Evolutionary conservation across 2,329 filamentous ascomycete genomes (phyloP), one percentile per base, ranked within the genome.

Genomic region (Fusarium setosum): DNA sequence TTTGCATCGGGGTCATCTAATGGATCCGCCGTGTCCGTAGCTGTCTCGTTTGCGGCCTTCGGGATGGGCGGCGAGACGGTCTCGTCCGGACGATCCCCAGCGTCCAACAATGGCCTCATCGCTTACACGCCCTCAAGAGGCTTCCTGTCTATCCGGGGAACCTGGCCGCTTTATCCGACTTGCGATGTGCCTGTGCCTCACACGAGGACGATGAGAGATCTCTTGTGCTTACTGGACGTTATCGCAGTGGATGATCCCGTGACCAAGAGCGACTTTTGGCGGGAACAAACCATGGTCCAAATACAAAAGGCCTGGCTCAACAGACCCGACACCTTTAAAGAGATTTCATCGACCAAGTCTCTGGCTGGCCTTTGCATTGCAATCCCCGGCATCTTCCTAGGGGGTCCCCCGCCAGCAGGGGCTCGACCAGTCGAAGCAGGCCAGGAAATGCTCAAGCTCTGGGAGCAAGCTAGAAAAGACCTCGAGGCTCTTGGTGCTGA

Each of bases 1-100:
- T 88, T 83, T 69, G 83, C 80, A 0, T 87, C 85, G 0, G 86
- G 86, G 0, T 88, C 85, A 0, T 88, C 85, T 0, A 87, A 87
- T 63, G 85, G 86, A 3, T 83, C 82, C 2, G 86, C 79, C 0
- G 82, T 81, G 0, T 80, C 84, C 11, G 26, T 32, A 5, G 26
- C 42, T 32, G 26, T 26, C 5, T 47, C 42, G 8, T 23, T 47
- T 21, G 42, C 42, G 17, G 42, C 42, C 3, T 47, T 47, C n/a
- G 42, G 42, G 6, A 47, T 47, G 24, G 42, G 42, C 6, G 42
- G 24, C 2, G 42, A 47, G 18, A 47, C 42, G 4, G 42, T 47
- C 26, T 47, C 42, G 42, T 47, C 42, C 2, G 42, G 42, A 3
- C 29, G 42, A 18, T 47, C 42, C 1, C 42, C 42, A 1, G 42